phyloP scores from a whole-genome alignment of 2,329 filamentous ascomycete genomes.

The Lanzia echinophila region DNA sequence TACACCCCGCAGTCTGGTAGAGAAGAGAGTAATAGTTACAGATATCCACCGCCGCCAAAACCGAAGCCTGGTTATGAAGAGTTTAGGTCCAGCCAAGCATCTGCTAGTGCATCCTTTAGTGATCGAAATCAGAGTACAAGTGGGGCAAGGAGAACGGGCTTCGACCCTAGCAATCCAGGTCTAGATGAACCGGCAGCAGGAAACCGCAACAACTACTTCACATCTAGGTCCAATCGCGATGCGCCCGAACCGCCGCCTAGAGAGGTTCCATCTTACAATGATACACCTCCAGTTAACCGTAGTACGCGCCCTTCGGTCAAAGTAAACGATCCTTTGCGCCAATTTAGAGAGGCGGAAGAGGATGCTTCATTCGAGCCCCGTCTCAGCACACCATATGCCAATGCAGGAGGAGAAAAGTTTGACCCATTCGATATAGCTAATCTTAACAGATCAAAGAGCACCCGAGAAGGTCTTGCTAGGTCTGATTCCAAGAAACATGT shows the following conservation, averaged over 20 bases:
- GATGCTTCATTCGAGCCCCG: slow-evolving; percentile 38
- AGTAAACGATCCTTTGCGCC: slow-evolving; percentile 38
- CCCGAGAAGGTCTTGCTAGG: slow-evolving; percentile 14
- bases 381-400: slow-evolving; percentile 52
- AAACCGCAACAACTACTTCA: slow-evolving; percentile 26
- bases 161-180: slow-evolving; percentile 28
- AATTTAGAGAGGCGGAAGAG: slow-evolving; percentile 36
- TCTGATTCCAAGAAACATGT: slow-evolving; percentile 11
- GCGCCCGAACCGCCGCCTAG: slow-evolving; percentile 20
- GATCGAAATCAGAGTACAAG: slow-evolving; percentile 21
- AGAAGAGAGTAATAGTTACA: slow-evolving; percentile 21
- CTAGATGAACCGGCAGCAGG: slow-evolving; percentile 30
- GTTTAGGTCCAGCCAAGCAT: slow-evolving; percentile 13
- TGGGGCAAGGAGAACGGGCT: slow-evolving; percentile 25
- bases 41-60: slow-evolving; percentile 15
- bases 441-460: slow-evolving; percentile 29
- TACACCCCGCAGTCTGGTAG: slow-evolving; percentile 19
- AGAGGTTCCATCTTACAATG: slow-evolving; percentile 2
- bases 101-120: slow-evolving; percentile 9
- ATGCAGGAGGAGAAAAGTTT: slow-evolving; percentile 51
- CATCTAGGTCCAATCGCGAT: slow-evolving; percentile 23
- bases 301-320: slow-evolving; percentile 12
- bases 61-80: slow-evolving; percentile 19
- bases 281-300: slow-evolving; percentile 3
- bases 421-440: slow-evolving; percentile 44